Percentiles rank a stretch among this genome's conserved stretches.
Conservation (phyloP, 352 stramenopile genomes). For the Pythium vanterpoolii region DNA sequence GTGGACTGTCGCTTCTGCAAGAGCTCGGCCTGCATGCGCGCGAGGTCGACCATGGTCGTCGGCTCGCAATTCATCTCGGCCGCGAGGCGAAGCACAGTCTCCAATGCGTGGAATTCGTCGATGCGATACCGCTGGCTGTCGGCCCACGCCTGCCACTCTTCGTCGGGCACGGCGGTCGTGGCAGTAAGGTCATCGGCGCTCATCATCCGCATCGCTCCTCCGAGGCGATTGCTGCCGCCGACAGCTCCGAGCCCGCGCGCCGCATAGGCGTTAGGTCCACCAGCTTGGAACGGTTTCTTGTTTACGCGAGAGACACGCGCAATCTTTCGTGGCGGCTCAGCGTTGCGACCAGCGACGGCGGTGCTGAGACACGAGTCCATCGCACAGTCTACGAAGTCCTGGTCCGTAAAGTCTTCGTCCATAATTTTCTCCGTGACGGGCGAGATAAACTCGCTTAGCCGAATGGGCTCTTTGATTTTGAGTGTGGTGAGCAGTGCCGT, state of each 20-base stretch:
- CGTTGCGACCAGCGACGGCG: constrained; percentile 28
- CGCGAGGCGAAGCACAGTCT: constrained; percentile 59
- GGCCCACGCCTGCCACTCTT: constrained; percentile 51
- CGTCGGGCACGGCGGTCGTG: constrained; percentile 24
- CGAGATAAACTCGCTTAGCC: constrained; percentile 51
- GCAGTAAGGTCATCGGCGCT: constrained; percentile 22
- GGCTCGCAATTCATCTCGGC: constrained; percentile 65
- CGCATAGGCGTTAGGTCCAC: background rate
- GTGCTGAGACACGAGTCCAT: constrained; percentile 42
- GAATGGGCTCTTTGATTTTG: constrained; percentile 40
- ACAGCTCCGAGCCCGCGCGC: constrained; percentile 3
- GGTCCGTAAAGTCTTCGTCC: constrained; percentile 56
- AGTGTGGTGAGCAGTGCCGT: constrained; percentile 44
- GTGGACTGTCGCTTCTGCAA: constrained; percentile 24
- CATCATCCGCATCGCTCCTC: background rate
- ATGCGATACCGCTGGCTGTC: constrained; percentile 35
- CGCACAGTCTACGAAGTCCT: constrained; percentile 66
- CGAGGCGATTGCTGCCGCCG: background rate
- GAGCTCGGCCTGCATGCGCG: constrained; percentile 45
- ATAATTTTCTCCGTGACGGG: constrained; percentile 40
- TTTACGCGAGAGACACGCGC: constrained; percentile 11
- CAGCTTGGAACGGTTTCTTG: constrained; percentile 10
- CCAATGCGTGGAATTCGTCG: constrained; percentile 52
- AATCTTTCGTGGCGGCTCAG: constrained; percentile 28
- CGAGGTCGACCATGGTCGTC: constrained; percentile 50